phyloP scores from a whole-genome alignment of 805 yeast genomes.

The Yarrowia sp. region DNA sequence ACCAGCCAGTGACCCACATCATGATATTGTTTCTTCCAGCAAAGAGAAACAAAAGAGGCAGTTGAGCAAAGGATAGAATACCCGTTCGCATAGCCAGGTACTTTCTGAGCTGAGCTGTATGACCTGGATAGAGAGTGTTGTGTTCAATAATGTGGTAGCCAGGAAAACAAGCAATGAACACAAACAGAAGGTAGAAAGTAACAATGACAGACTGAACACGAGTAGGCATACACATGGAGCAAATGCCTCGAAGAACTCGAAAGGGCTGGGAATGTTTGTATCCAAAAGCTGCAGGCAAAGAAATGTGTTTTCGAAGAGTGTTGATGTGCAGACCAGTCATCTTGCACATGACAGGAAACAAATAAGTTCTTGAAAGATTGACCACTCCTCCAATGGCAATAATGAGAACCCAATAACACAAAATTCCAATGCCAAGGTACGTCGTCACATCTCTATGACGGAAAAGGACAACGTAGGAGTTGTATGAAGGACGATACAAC shows the following conservation, averaged over 20 bases:
- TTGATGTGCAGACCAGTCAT: slow-evolving; percentile 7
- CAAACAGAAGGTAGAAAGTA: slow-evolving; percentile 41
- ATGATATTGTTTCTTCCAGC: slow-evolving; percentile 73
- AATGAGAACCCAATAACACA: slow-evolving; percentile 37
- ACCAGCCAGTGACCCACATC: slow-evolving; percentile 57
- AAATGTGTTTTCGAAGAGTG: slow-evolving; percentile 34
- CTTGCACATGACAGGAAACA: neutral
- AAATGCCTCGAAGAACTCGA: slow-evolving; percentile 29
- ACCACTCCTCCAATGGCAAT: slow-evolving; percentile 30
- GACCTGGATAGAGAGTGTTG: slow-evolving; percentile 42
- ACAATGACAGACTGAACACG: slow-evolving; percentile 50
- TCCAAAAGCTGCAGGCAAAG: slow-evolving; percentile 41
- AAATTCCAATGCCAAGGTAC: slow-evolving; percentile 31
- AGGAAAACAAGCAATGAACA: slow-evolving; percentile 35
- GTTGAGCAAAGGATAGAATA: slow-evolving; percentile 44
- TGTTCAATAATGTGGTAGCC: slow-evolving; percentile 37
- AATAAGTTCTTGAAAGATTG: slow-evolving; percentile 30
- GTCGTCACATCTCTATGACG: slow-evolving; percentile 12
- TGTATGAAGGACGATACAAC: neutral
- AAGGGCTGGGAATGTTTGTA: slow-evolving; percentile 36
- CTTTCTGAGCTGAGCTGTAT: slow-evolving; percentile 36
- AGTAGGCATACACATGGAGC: slow-evolving; percentile 44
- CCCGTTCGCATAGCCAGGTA: slow-evolving; percentile 55
- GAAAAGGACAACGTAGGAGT: neutral
- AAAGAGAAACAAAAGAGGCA: slow-evolving; percentile 43